A percentile compares a stretch with the other conserved stretches of the same genome.
phyloP scores from a whole-genome alignment of 352 stramenopile genomes.

The Globisporangium emineosum region DNA sequence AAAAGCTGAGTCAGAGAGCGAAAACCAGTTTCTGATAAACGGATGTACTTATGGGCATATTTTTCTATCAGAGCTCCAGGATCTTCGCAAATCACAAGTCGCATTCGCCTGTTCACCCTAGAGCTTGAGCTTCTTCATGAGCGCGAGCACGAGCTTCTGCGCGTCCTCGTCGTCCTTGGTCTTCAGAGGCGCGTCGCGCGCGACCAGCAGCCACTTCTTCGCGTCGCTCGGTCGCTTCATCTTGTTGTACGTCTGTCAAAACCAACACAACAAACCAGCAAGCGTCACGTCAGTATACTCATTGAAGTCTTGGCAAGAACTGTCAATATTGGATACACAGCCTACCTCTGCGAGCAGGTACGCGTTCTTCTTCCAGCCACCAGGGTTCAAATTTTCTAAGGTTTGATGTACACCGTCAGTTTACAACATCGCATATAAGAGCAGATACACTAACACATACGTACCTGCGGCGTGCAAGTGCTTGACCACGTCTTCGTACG shows the following conservation, averaged over 20 bases:
- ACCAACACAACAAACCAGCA: constrained; percentile 4
- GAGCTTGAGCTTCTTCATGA: constrained; percentile 49
- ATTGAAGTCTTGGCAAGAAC: background rate
- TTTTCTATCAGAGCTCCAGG: background rate
- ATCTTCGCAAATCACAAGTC: too few relatives aligned
- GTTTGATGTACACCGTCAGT: background rate
- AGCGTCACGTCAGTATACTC: background rate
- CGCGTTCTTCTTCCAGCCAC: constrained; percentile 78
- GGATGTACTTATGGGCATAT: background rate
- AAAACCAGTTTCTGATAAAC: background rate
- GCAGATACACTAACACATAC: background rate
- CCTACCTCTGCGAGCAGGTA: constrained; percentile 57
- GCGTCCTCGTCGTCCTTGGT: constrained; percentile 62
- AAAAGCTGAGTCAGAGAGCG: background rate
- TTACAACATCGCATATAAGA: background rate
- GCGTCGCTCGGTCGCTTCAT: constrained; percentile 52
- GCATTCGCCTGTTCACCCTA: background rate
- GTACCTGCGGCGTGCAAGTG: constrained; percentile 55
- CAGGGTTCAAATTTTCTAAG: constrained; percentile 56
- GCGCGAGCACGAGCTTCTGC: constrained; percentile 31
- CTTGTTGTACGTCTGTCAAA: constrained; percentile 56
- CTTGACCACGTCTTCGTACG: constrained; percentile 60
- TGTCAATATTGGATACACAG: too few relatives aligned
- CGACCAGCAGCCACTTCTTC: constrained; percentile 45
- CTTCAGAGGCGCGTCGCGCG: constrained; percentile 43